Evolutionary conservation across 345 rosid species (phyloP).

Genomic region (Anastatica hierochuntica): DNA sequence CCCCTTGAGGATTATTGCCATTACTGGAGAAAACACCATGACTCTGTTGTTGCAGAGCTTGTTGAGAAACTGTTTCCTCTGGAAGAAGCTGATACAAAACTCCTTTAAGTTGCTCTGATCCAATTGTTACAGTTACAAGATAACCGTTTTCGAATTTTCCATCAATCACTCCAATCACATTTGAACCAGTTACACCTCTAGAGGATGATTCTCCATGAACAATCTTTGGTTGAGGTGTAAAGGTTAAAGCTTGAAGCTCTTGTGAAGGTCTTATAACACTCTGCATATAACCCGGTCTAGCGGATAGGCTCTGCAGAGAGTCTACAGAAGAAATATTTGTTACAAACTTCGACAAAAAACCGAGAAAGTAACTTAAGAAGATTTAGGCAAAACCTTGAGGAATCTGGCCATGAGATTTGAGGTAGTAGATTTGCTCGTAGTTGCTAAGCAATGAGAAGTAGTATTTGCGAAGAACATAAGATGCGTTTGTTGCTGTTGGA

Average conservation of each 20-base stretch:
- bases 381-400: constrained; percentile 39
- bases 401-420: constrained; percentile 46
- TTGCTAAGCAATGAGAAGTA: constrained; percentile 68
- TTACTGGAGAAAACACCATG: constrained; percentile 20
- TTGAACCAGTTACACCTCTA: constrained; percentile 48
- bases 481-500: constrained; percentile 93
- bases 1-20: constrained; percentile 23
- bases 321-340: constrained; percentile 30
- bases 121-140: constrained; percentile 70
- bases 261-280: constrained; percentile 34
- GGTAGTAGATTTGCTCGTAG: constrained; percentile 73
- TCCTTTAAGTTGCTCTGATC: constrained; percentile 75
- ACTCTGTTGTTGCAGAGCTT: constrained; percentile 30
- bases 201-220: constrained; percentile 28
- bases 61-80: constrained; percentile 25
- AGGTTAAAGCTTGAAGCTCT: constrained; percentile 35
- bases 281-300: constrained; percentile 31
- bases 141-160: constrained; percentile 90
- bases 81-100: constrained; percentile 50
- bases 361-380: too few relatives aligned
- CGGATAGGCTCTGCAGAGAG: constrained; percentile 32
- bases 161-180: constrained; percentile 74
- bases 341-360: background rate
- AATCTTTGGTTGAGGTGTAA: constrained; percentile 35
- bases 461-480: constrained; percentile 87